Evolutionary conservation across 2,329 filamentous ascomycete genomes (phyloP).

Genomic region (Ophiocordyceps unilateralis): DNA sequence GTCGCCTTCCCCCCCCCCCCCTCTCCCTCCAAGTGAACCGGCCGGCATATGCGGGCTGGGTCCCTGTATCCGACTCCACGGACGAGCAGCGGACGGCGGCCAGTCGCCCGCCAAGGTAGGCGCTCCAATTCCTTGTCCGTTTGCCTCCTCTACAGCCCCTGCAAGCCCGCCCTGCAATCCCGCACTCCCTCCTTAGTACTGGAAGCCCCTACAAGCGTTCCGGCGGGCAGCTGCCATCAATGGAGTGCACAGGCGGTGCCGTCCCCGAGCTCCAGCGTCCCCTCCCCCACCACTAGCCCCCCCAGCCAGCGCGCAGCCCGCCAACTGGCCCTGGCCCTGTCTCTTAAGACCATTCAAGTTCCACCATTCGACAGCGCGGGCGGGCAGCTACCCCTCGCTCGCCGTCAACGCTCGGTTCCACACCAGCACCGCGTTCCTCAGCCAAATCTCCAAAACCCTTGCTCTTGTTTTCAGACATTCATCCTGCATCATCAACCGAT

Average conservation of each 20-base stretch:
- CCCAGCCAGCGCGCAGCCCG: not conserved
- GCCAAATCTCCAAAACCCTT: conserved; percentile 14
- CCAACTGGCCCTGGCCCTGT: not conserved
- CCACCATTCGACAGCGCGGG: not conserved
- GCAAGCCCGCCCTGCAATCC: too few species aligned
- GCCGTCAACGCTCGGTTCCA: conserved; percentile 13
- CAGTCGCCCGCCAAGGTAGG: not conserved
- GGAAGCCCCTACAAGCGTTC: too few species aligned
- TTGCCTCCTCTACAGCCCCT: not conserved
- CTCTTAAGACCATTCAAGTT: not conserved
- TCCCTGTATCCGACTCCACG: not conserved
- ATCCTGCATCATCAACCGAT: not conserved
- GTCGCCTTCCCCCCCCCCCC: too few species aligned
- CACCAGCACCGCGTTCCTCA: conserved; percentile 16
- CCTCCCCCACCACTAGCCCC: not conserved
- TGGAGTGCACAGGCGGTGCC: too few species aligned
- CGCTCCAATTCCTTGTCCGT: not conserved
- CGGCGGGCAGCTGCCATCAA: not conserved
- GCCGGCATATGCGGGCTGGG: not conserved
- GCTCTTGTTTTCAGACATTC: not conserved
- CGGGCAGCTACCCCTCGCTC: conserved; percentile 2
- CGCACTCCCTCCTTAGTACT: too few species aligned
- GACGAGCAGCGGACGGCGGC: not conserved
- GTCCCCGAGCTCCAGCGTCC: not conserved
- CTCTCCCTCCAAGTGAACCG: too few species aligned